Base-by-base conservation (phyloP, 495 filamentous ascomycete species). In the Cairneyella variabilis region DNA sequence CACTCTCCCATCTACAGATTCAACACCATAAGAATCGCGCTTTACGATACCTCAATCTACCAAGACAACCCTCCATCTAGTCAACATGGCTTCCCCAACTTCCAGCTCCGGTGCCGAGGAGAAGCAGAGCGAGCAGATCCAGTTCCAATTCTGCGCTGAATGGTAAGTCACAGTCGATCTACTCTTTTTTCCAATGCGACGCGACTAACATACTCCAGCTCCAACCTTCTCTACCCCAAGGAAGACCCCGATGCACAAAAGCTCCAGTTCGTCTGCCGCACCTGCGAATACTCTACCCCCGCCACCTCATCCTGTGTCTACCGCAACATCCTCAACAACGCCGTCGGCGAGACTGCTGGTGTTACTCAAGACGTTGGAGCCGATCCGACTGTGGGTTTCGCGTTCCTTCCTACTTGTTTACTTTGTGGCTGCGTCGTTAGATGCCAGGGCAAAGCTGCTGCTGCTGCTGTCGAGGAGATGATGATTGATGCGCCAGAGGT, bases 331-430 rank as follows among this genome's bases (percentile, higher is more conserved):
- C 82, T 97, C 47, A 88, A 86, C 72, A 91, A 84, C 57, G 84
- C 88, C 44, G 88, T 91, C 12, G 91, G 91, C 47, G 92, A 97
- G 70, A 97, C 93, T 43, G 92, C 95, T 45, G 93, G 93, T 69
- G 92, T 97, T 52, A 96, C 91, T 36, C 89, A 95, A 70, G 93
- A 99, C 71, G 91, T 99, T 52, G 90, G 82, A 66, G 88, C 84
- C 58, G 93, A 99, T 78, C 93, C 93, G 69, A 99, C 95, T 83
- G 91, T 97, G 81, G 76, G 91, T 95, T n/a, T n/a, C n/a, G n/a
- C n/a, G n/a, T n/a, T n/a, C n/a, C 60, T 69, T 62, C 66, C 53
- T 67, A 39, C 69, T 62, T 68, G 66, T 61, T 45, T 57, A 40
- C 54, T 58, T 30, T 66, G 59, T 46, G 63, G 62, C 23, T 47